phyloP scores from a whole-genome alignment of 257 asterid genomes.

The Gentiana straminea region DNA sequence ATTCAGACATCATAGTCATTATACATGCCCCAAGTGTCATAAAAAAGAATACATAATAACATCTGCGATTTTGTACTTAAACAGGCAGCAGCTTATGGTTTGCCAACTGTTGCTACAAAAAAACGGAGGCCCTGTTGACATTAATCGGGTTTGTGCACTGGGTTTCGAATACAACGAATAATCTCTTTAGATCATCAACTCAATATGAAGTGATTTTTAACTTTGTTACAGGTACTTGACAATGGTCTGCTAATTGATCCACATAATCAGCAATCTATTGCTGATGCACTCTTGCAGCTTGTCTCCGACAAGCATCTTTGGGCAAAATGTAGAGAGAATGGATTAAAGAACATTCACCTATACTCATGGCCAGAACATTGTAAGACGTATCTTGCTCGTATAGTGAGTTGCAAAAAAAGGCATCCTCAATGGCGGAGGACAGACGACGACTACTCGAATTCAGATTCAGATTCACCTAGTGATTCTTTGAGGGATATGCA shows the following conservation, averaged over 20 bases:
- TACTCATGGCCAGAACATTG: slow-evolving; percentile 85
- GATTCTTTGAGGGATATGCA: slow-evolving; percentile 62
- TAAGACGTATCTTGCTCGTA: slow-evolving; percentile 54
- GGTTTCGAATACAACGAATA: background rate
- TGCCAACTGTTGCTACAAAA: slow-evolving; percentile 76
- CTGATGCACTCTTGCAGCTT: slow-evolving; percentile 62
- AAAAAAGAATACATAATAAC: background rate
- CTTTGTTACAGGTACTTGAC: slow-evolving; percentile 45
- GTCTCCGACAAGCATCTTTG: slow-evolving; percentile 67
- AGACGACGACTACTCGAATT: slow-evolving; percentile 24
- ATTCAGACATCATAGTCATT: background rate
- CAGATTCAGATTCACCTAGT: slow-evolving; percentile 60
- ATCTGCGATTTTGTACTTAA: background rate
- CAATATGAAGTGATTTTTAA: slow-evolving; percentile 11
- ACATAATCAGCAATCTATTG: slow-evolving; percentile 54
- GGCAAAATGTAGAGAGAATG: slow-evolving; percentile 52
- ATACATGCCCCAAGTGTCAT: background rate
- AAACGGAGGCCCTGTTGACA: slow-evolving; percentile 88
- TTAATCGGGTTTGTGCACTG: slow-evolving; percentile 48
- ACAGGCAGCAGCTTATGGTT: slow-evolving; percentile 84
- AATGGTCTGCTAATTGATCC: slow-evolving; percentile 65
- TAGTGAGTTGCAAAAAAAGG: slow-evolving; percentile 57
- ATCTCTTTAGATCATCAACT: background rate
- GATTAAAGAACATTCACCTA: slow-evolving; percentile 53
- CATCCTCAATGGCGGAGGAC: slow-evolving; percentile 55